Evolutionary conservation across 108 stramenopile species (phyloP).

Genomic region (Parietichytrium sp.): DNA sequence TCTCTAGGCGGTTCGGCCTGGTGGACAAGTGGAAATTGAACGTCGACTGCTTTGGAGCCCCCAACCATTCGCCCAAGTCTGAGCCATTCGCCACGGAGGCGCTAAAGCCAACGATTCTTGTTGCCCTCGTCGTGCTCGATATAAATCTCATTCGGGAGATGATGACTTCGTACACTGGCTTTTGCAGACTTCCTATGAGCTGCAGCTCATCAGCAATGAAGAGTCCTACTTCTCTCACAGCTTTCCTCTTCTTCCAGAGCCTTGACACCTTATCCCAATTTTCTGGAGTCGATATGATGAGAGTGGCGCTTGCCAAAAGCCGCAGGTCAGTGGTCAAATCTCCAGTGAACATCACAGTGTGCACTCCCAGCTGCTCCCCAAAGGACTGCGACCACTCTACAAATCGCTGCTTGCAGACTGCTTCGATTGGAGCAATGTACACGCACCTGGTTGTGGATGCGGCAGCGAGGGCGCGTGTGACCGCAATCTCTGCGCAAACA

Average conservation of each 20-base stretch:
- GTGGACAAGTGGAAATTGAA: slow-evolving; percentile 93
- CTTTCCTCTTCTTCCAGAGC: slow-evolving; percentile 91
- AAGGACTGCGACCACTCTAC: slow-evolving; percentile 80
- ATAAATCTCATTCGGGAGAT: slow-evolving; percentile 94
- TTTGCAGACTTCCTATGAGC: slow-evolving; percentile 76
- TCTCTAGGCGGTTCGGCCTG: slow-evolving; percentile 86
- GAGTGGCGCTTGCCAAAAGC: slow-evolving; percentile 66
- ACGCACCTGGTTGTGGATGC: slow-evolving; percentile 71
- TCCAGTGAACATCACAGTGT: slow-evolving; percentile 78
- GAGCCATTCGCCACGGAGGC: slow-evolving; percentile 92
- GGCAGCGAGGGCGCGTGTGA: slow-evolving; percentile 77
- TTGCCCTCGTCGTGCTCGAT: slow-evolving; percentile 41
- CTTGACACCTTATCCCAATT: slow-evolving; percentile 88
- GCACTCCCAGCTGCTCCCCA: slow-evolving; percentile 68
- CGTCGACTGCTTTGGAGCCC: slow-evolving; percentile 75
- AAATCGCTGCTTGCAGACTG: slow-evolving; percentile 46
- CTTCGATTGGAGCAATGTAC: slow-evolving; percentile 76
- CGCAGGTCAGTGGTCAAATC: slow-evolving; percentile 83
- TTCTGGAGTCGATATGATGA: slow-evolving; percentile 78
- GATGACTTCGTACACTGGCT: slow-evolving; percentile 87
- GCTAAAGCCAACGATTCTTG: slow-evolving; percentile 86
- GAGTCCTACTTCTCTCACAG: slow-evolving; percentile 80
- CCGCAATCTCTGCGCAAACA: slow-evolving; percentile 85
- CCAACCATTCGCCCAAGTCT: slow-evolving; percentile 97
- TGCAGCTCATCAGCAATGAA: slow-evolving; percentile 94